A percentile compares a stretch with the other conserved stretches of the same genome.
Conservation (phyloP, 768 basidiomycete genomes). For the Suillus decipiens region DNA sequence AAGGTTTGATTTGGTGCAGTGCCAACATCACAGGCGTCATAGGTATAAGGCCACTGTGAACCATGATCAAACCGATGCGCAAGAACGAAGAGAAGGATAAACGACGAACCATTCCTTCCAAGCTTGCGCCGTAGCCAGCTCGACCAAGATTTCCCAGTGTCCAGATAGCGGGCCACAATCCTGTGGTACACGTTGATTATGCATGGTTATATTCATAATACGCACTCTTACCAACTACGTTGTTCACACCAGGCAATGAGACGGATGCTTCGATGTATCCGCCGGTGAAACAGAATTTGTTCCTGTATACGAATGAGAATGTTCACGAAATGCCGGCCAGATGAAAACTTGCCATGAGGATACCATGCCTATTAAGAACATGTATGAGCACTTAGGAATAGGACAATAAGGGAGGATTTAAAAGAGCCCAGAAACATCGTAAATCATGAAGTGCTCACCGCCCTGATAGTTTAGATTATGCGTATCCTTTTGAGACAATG, state of each 20-base stretch:
- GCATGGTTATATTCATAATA: not conserved
- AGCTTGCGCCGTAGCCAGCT: constrained; percentile 68
- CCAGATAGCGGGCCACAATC: constrained; percentile 59
- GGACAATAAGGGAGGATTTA: constrained; percentile 22
- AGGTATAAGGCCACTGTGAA: constrained; percentile 64
- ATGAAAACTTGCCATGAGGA: constrained; percentile 35
- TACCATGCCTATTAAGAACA: constrained; percentile 47
- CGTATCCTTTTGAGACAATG: constrained; percentile 46
- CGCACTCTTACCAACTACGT: constrained; percentile 48
- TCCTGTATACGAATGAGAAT: constrained; percentile 43
- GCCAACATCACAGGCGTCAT: constrained; percentile 80
- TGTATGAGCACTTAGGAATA: not conserved
- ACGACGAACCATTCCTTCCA: constrained; percentile 49
- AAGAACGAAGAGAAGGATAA: not conserved
- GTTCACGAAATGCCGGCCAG: constrained; percentile 4
- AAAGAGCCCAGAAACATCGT: constrained; percentile 22
- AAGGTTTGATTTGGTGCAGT: constrained; percentile 81
- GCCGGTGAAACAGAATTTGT: constrained; percentile 89
- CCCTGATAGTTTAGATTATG: constrained; percentile 49
- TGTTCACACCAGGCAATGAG: constrained; percentile 64
- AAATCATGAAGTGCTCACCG: constrained; percentile 23
- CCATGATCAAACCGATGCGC: constrained; percentile 7
- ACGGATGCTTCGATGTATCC: constrained; percentile 71
- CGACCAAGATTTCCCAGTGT: constrained; percentile 61
- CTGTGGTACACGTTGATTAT: constrained; percentile 22